These are phyloP conservation scores for Prosopis cineraria DNA, from an alignment of 306 rosid genomes.

Conservation along the genomic window DNA sequence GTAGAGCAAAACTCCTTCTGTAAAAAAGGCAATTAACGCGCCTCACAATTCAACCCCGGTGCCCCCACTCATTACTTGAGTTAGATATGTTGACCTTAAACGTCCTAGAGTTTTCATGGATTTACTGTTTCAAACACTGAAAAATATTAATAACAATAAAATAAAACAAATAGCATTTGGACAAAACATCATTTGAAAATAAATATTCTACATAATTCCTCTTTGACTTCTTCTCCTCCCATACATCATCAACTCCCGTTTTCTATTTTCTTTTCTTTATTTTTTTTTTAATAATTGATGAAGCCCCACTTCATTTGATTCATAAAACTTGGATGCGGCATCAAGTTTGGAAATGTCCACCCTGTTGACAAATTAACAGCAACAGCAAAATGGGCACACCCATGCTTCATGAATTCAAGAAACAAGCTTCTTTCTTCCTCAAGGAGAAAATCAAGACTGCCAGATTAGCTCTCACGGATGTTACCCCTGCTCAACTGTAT, in stretches of 20 bases:
- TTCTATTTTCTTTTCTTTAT: neutral
- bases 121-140: slow-evolving; percentile 26
- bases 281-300: neutral
- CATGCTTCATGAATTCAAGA: slow-evolving; percentile 73
- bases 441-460: slow-evolving; percentile 93
- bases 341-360: slow-evolving; percentile 46
- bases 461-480: slow-evolving; percentile 94
- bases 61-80: slow-evolving; percentile 13
- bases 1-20: neutral
- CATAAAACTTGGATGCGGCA: neutral
- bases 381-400: slow-evolving; percentile 52
- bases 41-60: slow-evolving; percentile 38
- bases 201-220: neutral
- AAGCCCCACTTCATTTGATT: neutral
- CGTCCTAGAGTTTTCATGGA: neutral
- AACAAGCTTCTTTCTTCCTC: slow-evolving; percentile 90
- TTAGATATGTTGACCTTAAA: slow-evolving; percentile 39
- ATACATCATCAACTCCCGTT: neutral
- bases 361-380: slow-evolving; percentile 42
- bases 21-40: neutral
- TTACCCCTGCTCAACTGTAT: slow-evolving; percentile 85
- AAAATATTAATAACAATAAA: neutral
- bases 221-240: slow-evolving; percentile 37
- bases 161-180: slow-evolving; percentile 28
- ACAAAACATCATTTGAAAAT: slow-evolving; percentile 7